Evolutionary conservation across 352 stramenopile species (phyloP), one percentile per base, ranked within the genome.

Genomic region (Globisporangium carolinianum): DNA sequence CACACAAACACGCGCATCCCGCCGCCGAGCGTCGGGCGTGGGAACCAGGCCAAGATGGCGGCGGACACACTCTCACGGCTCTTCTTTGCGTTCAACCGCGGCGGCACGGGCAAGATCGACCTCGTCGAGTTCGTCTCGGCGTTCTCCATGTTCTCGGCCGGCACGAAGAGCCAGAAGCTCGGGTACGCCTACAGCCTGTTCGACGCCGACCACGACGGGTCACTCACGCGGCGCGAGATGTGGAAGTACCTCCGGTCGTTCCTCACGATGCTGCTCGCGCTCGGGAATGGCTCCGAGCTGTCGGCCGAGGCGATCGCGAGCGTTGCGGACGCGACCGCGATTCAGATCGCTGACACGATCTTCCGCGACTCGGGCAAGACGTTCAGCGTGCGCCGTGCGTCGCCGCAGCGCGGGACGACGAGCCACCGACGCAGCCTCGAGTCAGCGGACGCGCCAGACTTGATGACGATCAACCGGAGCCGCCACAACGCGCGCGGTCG

Each of bases 121-220:
- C 57, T 90, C 41, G 63, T 90, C 10, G 88, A 98, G 63, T 94
- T 99, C 32, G 88, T 98, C 55, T 95, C 89, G 37, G 94, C 92
- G 15, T 89, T 98, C 50, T 94, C 87, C 5, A 80, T 99, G 6
- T 87, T 99, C 32, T 98, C 84, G 52, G 89, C 82, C 4, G 96
- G 95, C 3, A 98, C 94, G 35, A 99, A 99, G 66, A 98, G 91
- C 55, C 89, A 94, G 43, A 98, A 98, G 57, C 79, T 98, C 0
- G 87, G 86, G 6, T 96, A 96, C 51, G 82, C 86, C 1, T 97
- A 89, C 58, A 73, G 73, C 9, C 51, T 96, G n/a, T 98, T 98
- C 63, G 94, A 97, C 61, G 71, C 79, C 36, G 87, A 98, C 63
- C 80, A 83, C 65, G 81, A 97, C 59, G 88, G 91, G 6, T 83